These are phyloP conservation scores for Hypomyces perniciosus DNA, from an alignment of 2,329 filamentous ascomycete genomes.

Conservation along the genomic window DNA sequence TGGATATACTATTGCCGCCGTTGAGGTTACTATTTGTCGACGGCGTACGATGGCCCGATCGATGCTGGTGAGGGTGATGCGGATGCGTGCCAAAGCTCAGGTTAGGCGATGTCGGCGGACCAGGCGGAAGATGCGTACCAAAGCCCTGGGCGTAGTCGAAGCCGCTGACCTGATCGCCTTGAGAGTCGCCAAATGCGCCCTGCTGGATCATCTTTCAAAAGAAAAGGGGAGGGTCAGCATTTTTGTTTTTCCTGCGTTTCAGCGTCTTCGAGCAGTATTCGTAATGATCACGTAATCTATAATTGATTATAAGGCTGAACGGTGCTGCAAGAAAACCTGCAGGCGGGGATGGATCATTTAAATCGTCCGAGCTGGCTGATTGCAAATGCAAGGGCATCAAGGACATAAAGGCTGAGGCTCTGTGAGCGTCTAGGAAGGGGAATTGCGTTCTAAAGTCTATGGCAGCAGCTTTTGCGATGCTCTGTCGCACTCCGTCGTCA, in stretches of 20 bases:
- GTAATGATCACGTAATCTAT: conserved; percentile 31
- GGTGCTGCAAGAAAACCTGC: conserved; percentile 34
- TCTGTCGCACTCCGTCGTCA: too few relatives aligned
- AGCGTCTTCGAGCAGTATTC: background rate
- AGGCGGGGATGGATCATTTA: conserved; percentile 48
- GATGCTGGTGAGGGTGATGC: conserved; percentile 22
- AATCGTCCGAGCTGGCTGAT: conserved; percentile 50
- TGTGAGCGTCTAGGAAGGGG: conserved; percentile 38
- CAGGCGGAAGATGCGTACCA: conserved; percentile 29
- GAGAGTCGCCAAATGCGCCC: conserved; percentile 43
- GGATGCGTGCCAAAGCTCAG: conserved; percentile 27
- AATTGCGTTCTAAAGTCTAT: conserved; percentile 50
- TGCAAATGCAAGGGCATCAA: conserved; percentile 52
- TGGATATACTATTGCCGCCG: background rate
- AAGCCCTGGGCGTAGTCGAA: conserved; percentile 40
- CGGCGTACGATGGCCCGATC: conserved; percentile 15
- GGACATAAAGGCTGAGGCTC: conserved; percentile 47
- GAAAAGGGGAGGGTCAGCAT: too few relatives aligned
- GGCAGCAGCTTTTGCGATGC: too few relatives aligned
- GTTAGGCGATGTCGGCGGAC: conserved; percentile 47
- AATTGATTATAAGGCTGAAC: conserved; percentile 14
- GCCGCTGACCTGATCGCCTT: conserved; percentile 41
- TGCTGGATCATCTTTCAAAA: conserved; percentile 22
- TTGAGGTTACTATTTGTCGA: conserved; percentile 17
- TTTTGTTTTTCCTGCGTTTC: too few relatives aligned